Conservation (phyloP, 495 filamentous ascomycete species). For the Tetracladium setigerum region DNA sequence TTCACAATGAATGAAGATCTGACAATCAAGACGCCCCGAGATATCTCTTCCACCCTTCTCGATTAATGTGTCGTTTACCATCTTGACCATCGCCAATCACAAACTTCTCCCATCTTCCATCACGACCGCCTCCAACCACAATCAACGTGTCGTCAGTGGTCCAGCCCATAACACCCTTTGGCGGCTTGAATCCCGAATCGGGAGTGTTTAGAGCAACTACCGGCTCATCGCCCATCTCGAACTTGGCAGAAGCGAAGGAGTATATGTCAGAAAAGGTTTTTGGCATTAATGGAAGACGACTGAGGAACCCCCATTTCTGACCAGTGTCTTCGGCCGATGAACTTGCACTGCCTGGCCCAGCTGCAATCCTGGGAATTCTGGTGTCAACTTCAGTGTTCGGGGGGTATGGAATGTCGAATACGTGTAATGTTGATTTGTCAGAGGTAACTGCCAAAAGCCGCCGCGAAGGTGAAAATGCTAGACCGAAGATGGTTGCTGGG, state of each 20-base stretch:
- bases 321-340: slow-evolving; percentile 38
- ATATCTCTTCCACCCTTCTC: slow-evolving; percentile 81
- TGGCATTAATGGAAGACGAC: slow-evolving; percentile 71
- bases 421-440: slow-evolving; percentile 90
- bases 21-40: slow-evolving; percentile 32
- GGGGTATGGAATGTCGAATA: slow-evolving; percentile 64
- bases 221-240: slow-evolving; percentile 70
- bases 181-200: slow-evolving; percentile 44
- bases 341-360: slow-evolving; percentile 6
- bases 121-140: slow-evolving; percentile 73
- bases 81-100: slow-evolving; percentile 54
- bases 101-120: slow-evolving; percentile 82
- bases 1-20: not conserved
- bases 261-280: slow-evolving; percentile 79
- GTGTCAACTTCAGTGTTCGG: too few relatives aligned
- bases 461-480: slow-evolving; percentile 77
- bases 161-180: slow-evolving; percentile 77
- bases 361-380: slow-evolving; percentile 9
- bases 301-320: slow-evolving; percentile 74
- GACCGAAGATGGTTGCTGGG: slow-evolving; percentile 75
- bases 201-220: slow-evolving; percentile 26
- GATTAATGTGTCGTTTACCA: slow-evolving; percentile 49
- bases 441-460: slow-evolving; percentile 84
- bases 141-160: slow-evolving; percentile 56
- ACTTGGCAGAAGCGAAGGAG: slow-evolving; percentile 64